Percentiles rank a stretch among this genome's conserved stretches.
Conservation (phyloP, 164 flowering plant species). For the Malania oleifera region DNA sequence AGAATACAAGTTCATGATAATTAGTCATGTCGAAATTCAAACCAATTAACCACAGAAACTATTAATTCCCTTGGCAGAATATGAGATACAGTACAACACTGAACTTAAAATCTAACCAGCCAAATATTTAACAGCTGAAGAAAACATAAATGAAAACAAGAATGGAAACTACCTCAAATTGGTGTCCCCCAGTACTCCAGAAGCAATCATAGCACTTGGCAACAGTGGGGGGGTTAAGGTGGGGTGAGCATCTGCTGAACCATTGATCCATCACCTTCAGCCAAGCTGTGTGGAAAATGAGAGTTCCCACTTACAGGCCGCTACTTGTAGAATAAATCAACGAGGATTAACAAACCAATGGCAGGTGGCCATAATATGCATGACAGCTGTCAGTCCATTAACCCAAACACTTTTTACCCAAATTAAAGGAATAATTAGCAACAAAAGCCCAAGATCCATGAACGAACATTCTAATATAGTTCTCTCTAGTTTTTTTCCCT, state of each 20-base stretch:
- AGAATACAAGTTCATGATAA: no score
- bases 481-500: no score
- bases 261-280: slow-evolving; percentile 13
- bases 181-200: slow-evolving; percentile 14
- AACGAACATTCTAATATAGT: slow-evolving; percentile 18
- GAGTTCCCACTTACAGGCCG: slow-evolving; percentile 7
- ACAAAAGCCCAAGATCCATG: slow-evolving; percentile 21
- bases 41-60: neutral
- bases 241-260: no score
- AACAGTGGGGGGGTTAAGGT: no score
- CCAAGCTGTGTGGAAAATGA: slow-evolving; percentile 2
- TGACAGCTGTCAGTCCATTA: slow-evolving; percentile 12
- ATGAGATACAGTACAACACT: neutral
- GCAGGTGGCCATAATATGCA: slow-evolving; percentile 11
- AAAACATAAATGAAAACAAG: neutral
- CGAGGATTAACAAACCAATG: slow-evolving; percentile 9
- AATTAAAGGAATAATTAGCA: slow-evolving; percentile 15
- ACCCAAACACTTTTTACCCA: slow-evolving; percentile 19
- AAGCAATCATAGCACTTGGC: slow-evolving; percentile 9
- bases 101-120: neutral
- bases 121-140: neutral
- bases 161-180: slow-evolving; percentile 24
- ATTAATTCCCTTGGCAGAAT: neutral
- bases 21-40: no score
- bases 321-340: slow-evolving; percentile 7